Conservation (phyloP, 1,284 basidiomycete species). For the Pascua guehoae region DNA sequence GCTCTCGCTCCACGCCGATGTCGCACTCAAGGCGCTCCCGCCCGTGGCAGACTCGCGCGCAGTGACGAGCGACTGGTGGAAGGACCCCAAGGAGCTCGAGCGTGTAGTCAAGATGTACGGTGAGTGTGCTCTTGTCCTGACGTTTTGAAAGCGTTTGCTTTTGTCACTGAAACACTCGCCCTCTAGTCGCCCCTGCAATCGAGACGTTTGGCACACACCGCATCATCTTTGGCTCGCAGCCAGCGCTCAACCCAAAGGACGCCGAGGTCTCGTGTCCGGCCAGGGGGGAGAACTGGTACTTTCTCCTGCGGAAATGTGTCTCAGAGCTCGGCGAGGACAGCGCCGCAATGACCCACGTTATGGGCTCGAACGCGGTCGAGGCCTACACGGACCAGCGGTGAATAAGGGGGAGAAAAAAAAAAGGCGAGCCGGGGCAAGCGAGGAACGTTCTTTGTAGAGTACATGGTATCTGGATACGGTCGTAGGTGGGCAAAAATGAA, state of each 20-base stretch:
- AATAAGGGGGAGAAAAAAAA: too few relatives aligned
- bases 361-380: conserved; percentile 31
- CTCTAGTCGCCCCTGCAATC: conserved; percentile 54
- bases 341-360: conserved; percentile 56
- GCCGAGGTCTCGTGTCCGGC: conserved; percentile 47
- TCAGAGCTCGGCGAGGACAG: conserved; percentile 78
- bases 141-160: not conserved
- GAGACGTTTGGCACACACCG: conserved; percentile 61
- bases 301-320: conserved; percentile 69
- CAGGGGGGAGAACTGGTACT: conserved; percentile 68
- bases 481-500: too few relatives aligned
- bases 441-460: not conserved
- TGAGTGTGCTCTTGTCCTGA: conserved; percentile 52
- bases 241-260: conserved; percentile 37
- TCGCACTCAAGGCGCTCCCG: conserved; percentile 73
- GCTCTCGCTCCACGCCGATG: conserved; percentile 69
- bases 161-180: not conserved
- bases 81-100: conserved; percentile 74
- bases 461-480: not conserved
- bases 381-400: too few relatives aligned
- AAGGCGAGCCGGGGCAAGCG: too few relatives aligned
- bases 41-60: conserved; percentile 60
- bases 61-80: conserved; percentile 48
- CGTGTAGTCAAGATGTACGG: conserved; percentile 77
- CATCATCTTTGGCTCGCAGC: conserved; percentile 58